Evolutionary conservation across 2,329 filamentous ascomycete genomes (phyloP).

Genomic region (Lasiodiplodia citricola): DNA sequence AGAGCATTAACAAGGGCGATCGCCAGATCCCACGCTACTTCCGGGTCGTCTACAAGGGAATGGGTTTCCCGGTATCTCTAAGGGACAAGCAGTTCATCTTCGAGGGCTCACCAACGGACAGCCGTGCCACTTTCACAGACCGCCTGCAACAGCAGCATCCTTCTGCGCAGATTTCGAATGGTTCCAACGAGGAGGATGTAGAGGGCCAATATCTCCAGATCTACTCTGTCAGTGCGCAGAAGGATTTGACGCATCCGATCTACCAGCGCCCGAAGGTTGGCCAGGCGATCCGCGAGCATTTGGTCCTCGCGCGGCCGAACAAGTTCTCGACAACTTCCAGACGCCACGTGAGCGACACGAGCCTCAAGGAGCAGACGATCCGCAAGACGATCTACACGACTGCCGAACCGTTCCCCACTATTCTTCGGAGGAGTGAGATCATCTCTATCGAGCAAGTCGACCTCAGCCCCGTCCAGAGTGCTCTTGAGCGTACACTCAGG

Average conservation of each 20-base stretch:
- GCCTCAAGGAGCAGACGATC: conserved; percentile 72
- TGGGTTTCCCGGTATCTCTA: conserved; percentile 81
- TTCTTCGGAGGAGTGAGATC: conserved; percentile 86
- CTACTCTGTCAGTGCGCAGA: conserved; percentile 79
- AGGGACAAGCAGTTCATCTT: conserved; percentile 93
- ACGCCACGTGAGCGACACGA: conserved; percentile 70
- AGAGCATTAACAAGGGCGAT: conserved; percentile 82
- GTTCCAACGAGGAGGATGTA: conserved; percentile 73
- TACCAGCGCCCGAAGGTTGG: conserved; percentile 88
- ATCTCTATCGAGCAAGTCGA: conserved; percentile 69
- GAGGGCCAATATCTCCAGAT: conserved; percentile 92
- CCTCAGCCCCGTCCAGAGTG: conserved; percentile 81
- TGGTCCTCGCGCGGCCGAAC: conserved; percentile 77
- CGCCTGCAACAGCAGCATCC: conserved; percentile 92
- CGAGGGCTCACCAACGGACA: conserved; percentile 78
- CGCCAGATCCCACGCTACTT: conserved; percentile 84
- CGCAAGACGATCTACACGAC: conserved; percentile 87
- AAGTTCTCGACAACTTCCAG: conserved; percentile 78
- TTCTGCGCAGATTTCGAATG: conserved; percentile 77
- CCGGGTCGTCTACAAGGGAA: conserved; percentile 85
- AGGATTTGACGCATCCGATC: conserved; percentile 80
- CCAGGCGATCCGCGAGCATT: conserved; percentile 82
- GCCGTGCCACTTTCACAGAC: conserved; percentile 82
- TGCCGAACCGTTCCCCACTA: conserved; percentile 87
- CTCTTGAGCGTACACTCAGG: conserved; percentile 84